Percentiles rank a stretch among this genome's conserved stretches.
These are phyloP conservation scores for Fusarium sp. DNA, from an alignment of 2,329 filamentous ascomycete species.

Conservation along the genomic window DNA sequence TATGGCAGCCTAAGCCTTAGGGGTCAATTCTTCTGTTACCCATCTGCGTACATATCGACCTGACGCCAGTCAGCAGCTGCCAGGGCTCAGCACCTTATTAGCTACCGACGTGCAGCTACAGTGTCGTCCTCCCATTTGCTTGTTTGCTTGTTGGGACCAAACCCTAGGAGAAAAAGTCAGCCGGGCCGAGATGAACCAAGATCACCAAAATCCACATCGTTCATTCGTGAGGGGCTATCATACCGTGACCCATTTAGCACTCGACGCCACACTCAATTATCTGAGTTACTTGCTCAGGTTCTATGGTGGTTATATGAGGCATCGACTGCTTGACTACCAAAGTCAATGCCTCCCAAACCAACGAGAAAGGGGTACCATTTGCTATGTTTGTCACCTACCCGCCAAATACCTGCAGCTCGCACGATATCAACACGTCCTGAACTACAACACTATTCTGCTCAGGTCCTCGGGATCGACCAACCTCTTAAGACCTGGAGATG, in stretches of 20 bases:
- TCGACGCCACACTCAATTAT: not conserved
- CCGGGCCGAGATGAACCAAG: conserved; percentile 7
- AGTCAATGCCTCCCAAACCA: not conserved
- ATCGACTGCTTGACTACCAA: not conserved
- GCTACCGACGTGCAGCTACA: not conserved
- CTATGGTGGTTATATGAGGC: not conserved
- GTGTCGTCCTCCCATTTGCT: not conserved
- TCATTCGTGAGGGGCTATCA: not conserved
- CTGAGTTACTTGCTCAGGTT: not conserved
- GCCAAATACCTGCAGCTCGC: not conserved
- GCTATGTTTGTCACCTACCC: conserved; percentile 4
- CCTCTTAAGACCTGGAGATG: not conserved
- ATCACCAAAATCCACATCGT: not conserved
- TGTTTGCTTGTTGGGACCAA: not conserved
- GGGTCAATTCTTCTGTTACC: too few relatives aligned
- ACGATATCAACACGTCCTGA: not conserved
- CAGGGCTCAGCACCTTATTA: conserved; percentile 33
- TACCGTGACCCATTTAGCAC: not conserved
- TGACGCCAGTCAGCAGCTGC: conserved; percentile 12
- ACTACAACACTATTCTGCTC: not conserved
- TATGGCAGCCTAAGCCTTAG: too few relatives aligned
- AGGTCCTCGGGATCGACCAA: not conserved
- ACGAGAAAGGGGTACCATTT: not conserved
- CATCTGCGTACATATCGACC: not conserved
- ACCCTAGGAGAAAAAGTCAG: not conserved